A percentile compares a stretch with the other conserved stretches of the same genome.
Conservation (phyloP, 331 rosid species). For the Phaseolus coccineus region DNA sequence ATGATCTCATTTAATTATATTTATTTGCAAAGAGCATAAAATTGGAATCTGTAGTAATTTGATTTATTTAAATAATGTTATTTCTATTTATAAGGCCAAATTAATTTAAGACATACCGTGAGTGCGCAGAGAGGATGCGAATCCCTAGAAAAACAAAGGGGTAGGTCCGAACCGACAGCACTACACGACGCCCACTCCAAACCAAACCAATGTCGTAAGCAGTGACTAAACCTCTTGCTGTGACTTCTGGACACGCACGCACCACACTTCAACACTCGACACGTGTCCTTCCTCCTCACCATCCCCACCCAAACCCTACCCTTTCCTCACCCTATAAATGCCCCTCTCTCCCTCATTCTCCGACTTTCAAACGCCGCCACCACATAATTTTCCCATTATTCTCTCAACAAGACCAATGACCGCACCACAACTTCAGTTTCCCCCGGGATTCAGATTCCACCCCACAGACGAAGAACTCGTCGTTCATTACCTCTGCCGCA, state of each 20-base stretch:
- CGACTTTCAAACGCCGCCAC: constrained; percentile 66
- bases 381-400: neutral
- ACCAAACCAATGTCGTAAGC: constrained; percentile 64
- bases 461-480: constrained; percentile 92
- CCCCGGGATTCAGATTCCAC: constrained; percentile 82
- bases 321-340: constrained; percentile 46
- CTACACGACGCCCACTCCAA: neutral
- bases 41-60: no score
- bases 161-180: constrained; percentile 48
- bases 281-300: constrained; percentile 49
- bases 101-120: no score
- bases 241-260: constrained; percentile 47
- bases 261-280: constrained; percentile 39
- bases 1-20: no score
- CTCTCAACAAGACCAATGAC: constrained; percentile 27
- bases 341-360: constrained; percentile 36
- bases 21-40: no score
- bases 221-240: constrained; percentile 59
- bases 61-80: no score
- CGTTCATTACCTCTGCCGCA: constrained; percentile 70
- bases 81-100: no score
- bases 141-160: neutral
- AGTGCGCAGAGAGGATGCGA: no score
- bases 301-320: neutral
- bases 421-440: constrained; percentile 54